Percentiles rank a stretch among this genome's conserved stretches.
Evolutionary conservation across 31 red algal species (phyloP).

Genomic region (Pterothamnion heteromorphum): DNA sequence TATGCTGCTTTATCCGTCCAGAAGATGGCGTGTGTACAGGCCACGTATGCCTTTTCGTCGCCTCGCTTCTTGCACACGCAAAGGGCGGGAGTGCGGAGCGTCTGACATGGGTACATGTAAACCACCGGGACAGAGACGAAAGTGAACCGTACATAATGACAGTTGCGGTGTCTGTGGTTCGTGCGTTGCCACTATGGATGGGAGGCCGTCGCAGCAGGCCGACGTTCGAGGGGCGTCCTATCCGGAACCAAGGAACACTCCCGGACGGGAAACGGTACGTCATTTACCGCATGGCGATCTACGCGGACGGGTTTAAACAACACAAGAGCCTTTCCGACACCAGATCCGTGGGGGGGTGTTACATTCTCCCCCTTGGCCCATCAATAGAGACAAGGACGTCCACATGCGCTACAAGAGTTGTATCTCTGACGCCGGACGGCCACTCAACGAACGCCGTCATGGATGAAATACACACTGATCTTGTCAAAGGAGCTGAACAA

Average conservation of each 20-base stretch:
- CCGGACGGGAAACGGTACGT: neutral
- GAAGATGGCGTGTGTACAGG: neutral
- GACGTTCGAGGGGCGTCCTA: neutral
- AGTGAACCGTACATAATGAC: neutral
- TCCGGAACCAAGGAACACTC: neutral
- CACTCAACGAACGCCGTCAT: too few relatives aligned
- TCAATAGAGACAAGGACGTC: neutral
- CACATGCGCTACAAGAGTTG: too few relatives aligned
- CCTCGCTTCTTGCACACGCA: neutral
- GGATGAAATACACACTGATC: neutral
- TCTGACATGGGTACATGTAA: neutral
- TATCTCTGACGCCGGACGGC: too few relatives aligned
- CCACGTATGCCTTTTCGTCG: neutral
- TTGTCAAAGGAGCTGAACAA: neutral
- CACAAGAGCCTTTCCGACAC: neutral
- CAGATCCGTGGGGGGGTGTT: neutral
- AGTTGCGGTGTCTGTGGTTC: neutral
- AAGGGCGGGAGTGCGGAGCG: neutral
- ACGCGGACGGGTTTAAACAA: slow-evolving; percentile 38
- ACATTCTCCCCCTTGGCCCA: neutral
- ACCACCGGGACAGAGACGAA: neutral
- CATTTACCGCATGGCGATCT: slow-evolving; percentile 25
- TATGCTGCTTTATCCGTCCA: neutral
- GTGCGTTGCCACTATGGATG: neutral
- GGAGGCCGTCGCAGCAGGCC: neutral